A percentile compares a stretch with the other conserved stretches of the same genome.
Evolutionary conservation across 176 grass and related monocot genomes (phyloP).

Genomic region (Zea luxurians): DNA sequence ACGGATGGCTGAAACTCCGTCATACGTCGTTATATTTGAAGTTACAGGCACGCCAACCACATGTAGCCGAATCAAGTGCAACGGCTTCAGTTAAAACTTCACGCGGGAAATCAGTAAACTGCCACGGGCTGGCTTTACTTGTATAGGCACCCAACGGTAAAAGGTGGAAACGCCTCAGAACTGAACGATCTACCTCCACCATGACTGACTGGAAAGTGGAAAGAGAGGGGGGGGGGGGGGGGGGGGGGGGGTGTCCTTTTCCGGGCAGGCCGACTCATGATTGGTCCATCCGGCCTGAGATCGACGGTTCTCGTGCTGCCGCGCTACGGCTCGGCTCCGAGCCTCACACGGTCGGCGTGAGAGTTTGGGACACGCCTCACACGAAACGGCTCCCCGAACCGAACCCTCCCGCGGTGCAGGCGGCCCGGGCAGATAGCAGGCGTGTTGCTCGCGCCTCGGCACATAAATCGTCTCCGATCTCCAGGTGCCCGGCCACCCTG

Average conservation of each 20-base stretch:
- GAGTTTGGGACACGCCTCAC: constrained; percentile 37
- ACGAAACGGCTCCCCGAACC: constrained; percentile 61
- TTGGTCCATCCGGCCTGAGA: not conserved
- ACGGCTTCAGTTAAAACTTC: not conserved
- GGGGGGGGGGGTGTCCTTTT: too few species aligned
- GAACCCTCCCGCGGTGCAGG: constrained; percentile 36
- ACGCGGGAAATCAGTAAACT: not conserved
- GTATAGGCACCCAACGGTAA: too few species aligned
- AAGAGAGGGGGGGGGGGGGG: too few species aligned
- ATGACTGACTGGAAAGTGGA: too few species aligned
- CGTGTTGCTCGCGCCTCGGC: constrained; percentile 32
- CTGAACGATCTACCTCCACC: too few species aligned
- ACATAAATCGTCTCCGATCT: constrained; percentile 25
- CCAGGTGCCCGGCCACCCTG: not conserved
- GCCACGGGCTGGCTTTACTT: not conserved
- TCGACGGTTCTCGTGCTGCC: not conserved
- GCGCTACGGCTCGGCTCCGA: too few species aligned
- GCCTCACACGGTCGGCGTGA: constrained; percentile 48
- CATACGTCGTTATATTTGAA: not conserved
- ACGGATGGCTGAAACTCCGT: not conserved
- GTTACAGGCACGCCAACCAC: not conserved
- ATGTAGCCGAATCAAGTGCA: not conserved
- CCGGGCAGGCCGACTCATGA: not conserved
- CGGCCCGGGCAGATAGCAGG: constrained; percentile 38
- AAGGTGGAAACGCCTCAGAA: too few species aligned